Evolutionary conservation across 192 early-diverging fungal genomes (phyloP).

Genomic region (Backusella tuberculispora): DNA sequence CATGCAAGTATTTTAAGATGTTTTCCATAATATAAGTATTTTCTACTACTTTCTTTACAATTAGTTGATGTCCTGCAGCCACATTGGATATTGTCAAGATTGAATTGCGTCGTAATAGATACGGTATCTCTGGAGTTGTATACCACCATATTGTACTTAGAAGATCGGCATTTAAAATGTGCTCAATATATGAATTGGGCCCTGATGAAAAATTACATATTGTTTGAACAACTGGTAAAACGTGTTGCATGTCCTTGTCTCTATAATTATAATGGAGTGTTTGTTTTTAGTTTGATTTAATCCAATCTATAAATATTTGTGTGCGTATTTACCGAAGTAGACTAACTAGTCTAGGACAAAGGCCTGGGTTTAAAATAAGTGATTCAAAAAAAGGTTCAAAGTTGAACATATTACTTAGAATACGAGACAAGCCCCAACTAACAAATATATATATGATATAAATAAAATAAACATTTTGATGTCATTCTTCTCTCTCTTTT

Average conservation of each 20-base stretch:
- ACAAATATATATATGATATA: neutral
- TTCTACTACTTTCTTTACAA: constrained; percentile 19
- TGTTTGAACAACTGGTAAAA: constrained; percentile 28
- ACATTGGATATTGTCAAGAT: constrained; percentile 37
- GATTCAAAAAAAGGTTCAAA: constrained; percentile 20
- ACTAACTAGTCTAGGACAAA: constrained; percentile 24
- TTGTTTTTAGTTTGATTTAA: neutral
- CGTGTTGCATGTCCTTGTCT: neutral
- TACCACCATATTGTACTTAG: constrained; percentile 16
- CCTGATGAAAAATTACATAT: constrained; percentile 34
- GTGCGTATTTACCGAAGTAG: constrained; percentile 21
- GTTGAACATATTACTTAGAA: constrained; percentile 36
- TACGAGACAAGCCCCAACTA: constrained; percentile 42
- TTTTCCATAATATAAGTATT: constrained; percentile 18
- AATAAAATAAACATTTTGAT: neutral
- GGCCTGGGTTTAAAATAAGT: neutral
- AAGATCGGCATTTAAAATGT: constrained; percentile 22
- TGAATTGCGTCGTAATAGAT: constrained; percentile 26
- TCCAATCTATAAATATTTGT: neutral
- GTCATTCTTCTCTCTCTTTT: neutral
- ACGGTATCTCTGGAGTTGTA: constrained; percentile 8
- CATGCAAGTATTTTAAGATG: neutral
- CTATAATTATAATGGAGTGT: neutral
- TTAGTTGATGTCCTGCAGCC: constrained; percentile 25
- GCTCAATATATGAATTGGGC: constrained; percentile 24